Evolutionary conservation across 2,329 filamentous ascomycete genomes (phyloP).

Genomic region (Talaromyces sp.): DNA sequence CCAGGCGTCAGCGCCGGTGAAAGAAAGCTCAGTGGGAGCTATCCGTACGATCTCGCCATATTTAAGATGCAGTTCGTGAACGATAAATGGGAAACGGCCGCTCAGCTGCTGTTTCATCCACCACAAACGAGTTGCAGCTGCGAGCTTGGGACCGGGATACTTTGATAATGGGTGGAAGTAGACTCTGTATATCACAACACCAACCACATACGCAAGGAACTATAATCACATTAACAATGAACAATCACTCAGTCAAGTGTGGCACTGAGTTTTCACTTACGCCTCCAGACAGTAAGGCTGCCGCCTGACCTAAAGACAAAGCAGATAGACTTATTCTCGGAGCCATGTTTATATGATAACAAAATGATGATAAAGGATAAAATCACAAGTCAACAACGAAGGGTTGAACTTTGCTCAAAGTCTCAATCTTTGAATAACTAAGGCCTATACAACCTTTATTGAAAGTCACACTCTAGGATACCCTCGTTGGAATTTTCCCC

Average conservation of each 20-base stretch:
- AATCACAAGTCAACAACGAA: background rate
- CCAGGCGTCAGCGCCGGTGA: slow-evolving; percentile 11
- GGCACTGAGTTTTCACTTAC: background rate
- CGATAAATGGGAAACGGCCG: slow-evolving; percentile 11
- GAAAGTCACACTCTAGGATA: background rate
- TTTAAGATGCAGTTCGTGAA: slow-evolving; percentile 13
- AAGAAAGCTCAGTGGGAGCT: slow-evolving; percentile 10
- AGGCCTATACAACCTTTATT: background rate
- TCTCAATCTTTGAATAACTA: no score
- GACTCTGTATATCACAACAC: slow-evolving; percentile 27
- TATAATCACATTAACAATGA: background rate
- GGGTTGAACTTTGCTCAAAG: background rate
- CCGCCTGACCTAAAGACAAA: background rate
- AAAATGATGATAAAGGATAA: background rate
- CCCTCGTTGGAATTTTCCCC: background rate
- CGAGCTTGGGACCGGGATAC: slow-evolving; percentile 31
- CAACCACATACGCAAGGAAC: slow-evolving; percentile 6
- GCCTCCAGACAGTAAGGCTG: slow-evolving; percentile 2
- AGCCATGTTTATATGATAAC: background rate
- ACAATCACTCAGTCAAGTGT: no score
- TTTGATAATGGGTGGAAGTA: slow-evolving; percentile 30
- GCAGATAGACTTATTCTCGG: background rate
- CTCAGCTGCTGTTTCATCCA: slow-evolving; percentile 12
- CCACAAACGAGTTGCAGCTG: slow-evolving; percentile 20
- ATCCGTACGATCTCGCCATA: slow-evolving; percentile 14